phyloP scores from a whole-genome alignment of 2,329 filamentous ascomycete genomes.

The Ophiostoma angusticollis region DNA sequence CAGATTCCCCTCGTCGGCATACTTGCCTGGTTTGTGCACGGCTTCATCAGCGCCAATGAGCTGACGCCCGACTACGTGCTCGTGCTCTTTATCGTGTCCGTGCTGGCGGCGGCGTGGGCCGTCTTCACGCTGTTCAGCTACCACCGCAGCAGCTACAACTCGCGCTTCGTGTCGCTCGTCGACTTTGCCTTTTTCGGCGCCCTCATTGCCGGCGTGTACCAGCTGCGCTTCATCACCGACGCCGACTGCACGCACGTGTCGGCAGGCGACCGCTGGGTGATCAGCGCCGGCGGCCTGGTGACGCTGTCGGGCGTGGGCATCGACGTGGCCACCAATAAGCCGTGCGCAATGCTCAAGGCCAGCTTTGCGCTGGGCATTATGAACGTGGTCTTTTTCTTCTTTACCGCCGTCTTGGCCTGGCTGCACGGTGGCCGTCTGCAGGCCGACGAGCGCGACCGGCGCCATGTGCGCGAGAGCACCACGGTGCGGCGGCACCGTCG shows the following conservation, averaged over 20 bases:
- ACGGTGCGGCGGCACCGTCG: conserved; percentile 29
- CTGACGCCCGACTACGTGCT: conserved; percentile 51
- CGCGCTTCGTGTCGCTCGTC: conserved; percentile 46
- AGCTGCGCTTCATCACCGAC: conserved; percentile 43
- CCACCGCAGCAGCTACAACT: conserved; percentile 47
- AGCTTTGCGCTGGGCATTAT: conserved; percentile 84
- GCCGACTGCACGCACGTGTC: conserved; percentile 56
- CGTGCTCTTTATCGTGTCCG: conserved; percentile 54
- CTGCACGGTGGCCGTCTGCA: conserved; percentile 35
- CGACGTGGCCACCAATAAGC: conserved; percentile 51
- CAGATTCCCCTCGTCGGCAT: conserved; percentile 56
- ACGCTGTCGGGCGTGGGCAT: conserved; percentile 39
- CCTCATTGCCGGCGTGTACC: conserved; percentile 50
- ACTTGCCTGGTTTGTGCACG: conserved; percentile 53
- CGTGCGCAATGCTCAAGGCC: conserved; percentile 86
- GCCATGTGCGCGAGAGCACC: conserved; percentile 35
- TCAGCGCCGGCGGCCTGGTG: conserved; percentile 50
- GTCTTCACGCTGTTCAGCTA: conserved; percentile 54
- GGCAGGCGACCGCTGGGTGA: conserved; percentile 35
- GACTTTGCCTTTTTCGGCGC: conserved; percentile 51
- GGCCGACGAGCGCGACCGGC: conserved; percentile 32
- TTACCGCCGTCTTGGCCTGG: conserved; percentile 60
- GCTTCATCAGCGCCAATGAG: conserved; percentile 41
- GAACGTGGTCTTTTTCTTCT: conserved; percentile 67
- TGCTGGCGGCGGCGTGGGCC: conserved; percentile 50